Base-by-base conservation (phyloP, 1,284 basidiomycete species). In the Leucoagaricus sp. region DNA sequence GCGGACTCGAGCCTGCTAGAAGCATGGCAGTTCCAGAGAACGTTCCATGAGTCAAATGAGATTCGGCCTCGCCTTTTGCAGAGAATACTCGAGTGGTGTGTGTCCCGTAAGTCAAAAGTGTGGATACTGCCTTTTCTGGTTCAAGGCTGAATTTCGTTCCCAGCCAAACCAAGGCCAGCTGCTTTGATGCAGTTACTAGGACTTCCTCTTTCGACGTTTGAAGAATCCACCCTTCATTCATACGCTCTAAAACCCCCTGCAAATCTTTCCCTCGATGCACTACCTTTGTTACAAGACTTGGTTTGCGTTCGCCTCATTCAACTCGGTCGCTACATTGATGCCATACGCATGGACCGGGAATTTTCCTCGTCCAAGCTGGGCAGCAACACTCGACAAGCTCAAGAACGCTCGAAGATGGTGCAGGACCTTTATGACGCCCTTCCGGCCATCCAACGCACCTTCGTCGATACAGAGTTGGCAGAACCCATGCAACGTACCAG, bases 301-400 rank as follows among this genome's bases (percentile, higher is more conserved):
- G 79, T 93, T 29, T 91, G 87, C 55, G 82, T 91, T 8, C 85
- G 92, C 10, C 80, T 93, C 3, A 83, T 94, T 29, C 89, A 93
- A 65, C 79, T 79, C 5, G 92, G 91, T 3, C 81, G 84, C 59
- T 87, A 89, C 65, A 76, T 82, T 0, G 83, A 86, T 29, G 89
- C 89, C 1, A 81, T 94, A 60, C 87, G 87, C 68, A 78, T 91
- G 31, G 92, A 94, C 72, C 81, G 82, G 56, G 77, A 82, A 61
- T 86, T 89, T 61, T 71, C 77, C 3, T 72, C 77, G 15, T 73
- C 71, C 2, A 67, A 73, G 2, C 62, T 73, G 0, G 68, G 64
- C 50, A 69, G 65, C 60, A 68, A 67, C 59, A 69, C 65, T 48
- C 69, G 62, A 53, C 65, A 67, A 62, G 72, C 54, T 1, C 73